A percentile compares a stretch with the other conserved stretches of the same genome.
phyloP scores from a whole-genome alignment of 768 basidiomycete species.

The Tulasnella sp. region DNA sequence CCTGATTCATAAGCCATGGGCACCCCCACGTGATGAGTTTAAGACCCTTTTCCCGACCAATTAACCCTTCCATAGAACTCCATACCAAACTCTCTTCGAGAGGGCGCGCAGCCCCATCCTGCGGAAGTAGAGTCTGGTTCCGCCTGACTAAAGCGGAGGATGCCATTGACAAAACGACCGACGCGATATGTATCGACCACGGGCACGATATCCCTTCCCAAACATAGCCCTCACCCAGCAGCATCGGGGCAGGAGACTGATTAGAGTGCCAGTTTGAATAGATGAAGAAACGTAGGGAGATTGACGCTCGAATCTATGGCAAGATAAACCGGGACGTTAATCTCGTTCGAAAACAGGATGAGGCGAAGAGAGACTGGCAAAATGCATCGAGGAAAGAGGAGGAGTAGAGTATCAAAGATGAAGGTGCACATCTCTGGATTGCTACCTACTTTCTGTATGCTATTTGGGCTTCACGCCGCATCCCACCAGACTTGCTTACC shows the following conservation, averaged over 20 bases:
- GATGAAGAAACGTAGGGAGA: slow-evolving; percentile 20
- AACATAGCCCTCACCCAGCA: neutral
- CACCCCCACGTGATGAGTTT: too few relatives aligned
- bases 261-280: neutral
- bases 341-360: slow-evolving; percentile 19
- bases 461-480: too few relatives aligned
- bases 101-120: too few relatives aligned
- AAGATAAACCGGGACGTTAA: slow-evolving; percentile 21
- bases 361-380: slow-evolving; percentile 17
- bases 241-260: neutral
- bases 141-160: slow-evolving; percentile 22
- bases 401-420: slow-evolving; percentile 22
- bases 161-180: neutral
- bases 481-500: slow-evolving; percentile 17
- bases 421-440: slow-evolving; percentile 17
- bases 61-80: too few relatives aligned
- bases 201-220: neutral
- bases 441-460: neutral
- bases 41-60: too few relatives aligned
- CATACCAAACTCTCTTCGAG: too few relatives aligned
- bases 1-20: too few relatives aligned
- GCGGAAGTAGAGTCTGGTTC: too few relatives aligned
- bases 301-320: slow-evolving; percentile 19
- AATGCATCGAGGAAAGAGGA: slow-evolving; percentile 21
- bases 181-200: slow-evolving; percentile 13